These are phyloP conservation scores for Uronychia binucleata DNA, from an alignment of 73 alveolate genomes.

Conservation along the genomic window DNA sequence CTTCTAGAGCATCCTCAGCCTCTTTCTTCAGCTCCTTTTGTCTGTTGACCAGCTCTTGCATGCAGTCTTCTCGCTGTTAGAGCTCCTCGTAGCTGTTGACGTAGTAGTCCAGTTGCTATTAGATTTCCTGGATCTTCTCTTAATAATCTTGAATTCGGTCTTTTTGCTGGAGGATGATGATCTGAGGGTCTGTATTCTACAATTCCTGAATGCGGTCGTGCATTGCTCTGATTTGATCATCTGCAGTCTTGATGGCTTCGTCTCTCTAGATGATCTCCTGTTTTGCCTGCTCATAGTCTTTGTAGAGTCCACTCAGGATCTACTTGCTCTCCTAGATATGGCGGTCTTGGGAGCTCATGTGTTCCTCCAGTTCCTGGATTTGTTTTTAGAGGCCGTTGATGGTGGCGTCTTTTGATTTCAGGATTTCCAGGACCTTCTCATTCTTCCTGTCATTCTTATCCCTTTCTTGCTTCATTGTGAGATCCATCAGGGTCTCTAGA, in stretches of 20 bases:
- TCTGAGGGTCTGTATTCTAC: not conserved
- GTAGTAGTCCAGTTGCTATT: not conserved
- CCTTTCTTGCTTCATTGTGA: constrained; percentile 51
- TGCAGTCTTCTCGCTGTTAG: not conserved
- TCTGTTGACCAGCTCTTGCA: not conserved
- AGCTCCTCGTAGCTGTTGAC: not conserved
- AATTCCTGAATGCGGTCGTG: not conserved
- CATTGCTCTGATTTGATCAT: not conserved
- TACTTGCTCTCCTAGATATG: too few species aligned
- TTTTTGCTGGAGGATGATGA: not conserved
- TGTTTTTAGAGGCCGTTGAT: constrained; percentile 32
- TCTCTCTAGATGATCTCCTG: not conserved
- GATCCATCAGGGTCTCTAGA: constrained; percentile 40
- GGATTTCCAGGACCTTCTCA: constrained; percentile 39
- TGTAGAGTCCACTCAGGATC: too few species aligned
- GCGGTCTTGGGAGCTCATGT: too few species aligned
- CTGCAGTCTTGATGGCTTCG: not conserved
- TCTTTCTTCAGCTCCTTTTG: not conserved
- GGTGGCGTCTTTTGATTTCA: constrained; percentile 31
- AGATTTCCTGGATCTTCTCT: not conserved
- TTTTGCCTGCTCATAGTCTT: constrained; percentile 2
- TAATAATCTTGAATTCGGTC: not conserved
- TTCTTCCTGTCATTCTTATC: constrained; percentile 40
- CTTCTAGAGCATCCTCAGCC: not conserved
- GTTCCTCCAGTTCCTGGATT: too few species aligned